Base-by-base conservation (phyloP, 352 stramenopile species). In the Pythium biforme region DNA sequence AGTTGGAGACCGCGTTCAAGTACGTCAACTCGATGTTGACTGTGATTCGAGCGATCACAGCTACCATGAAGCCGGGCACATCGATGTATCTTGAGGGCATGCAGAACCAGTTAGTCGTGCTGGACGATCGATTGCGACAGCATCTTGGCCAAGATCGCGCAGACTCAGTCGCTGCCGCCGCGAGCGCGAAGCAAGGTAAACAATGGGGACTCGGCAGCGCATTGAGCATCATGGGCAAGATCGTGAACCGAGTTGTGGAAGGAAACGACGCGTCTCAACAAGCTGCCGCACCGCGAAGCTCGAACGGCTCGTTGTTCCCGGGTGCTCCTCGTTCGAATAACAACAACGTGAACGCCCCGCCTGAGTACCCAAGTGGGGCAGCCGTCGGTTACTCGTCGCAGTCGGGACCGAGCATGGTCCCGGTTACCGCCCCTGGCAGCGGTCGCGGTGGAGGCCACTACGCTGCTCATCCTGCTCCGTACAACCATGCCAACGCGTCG, bases 51-150 rank as follows among this genome's bases (percentile, higher is more conserved):
- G 69, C 69, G 6, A 77, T 91, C 63, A 92, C 72, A 19, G 72
- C 81, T 29, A 94, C 73, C 4, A 94, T 88, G 82, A 93, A 93
- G 64, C 85, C 80, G 14, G 86, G 80, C 17, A 80, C 79, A 23
- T 95, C 87, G 1, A 88, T 92, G 81, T 94, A 96, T 62, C 57
- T 96, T 25, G 87, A 96, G 63, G 86, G 83, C 22, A 90, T 96
- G 80, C 83, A 94, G 66, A 93, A 90, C 66, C 87, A 96, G 49
- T 68, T 96, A 14, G 86, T 85, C 20, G 85, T 96, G 11, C 63
- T 96, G 26, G 87, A 96, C 52, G 87, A 96, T 57, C 85, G 87
- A 2, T 52, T 96, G 54, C 81, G 85, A n/a, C 83, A 94, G 55
- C 83, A 94, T 63, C 76, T 96, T 20, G 87, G 87, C 2, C 82